phyloP scores from a whole-genome alignment of 805 yeast species.

The Barnettozyma pratensis region DNA sequence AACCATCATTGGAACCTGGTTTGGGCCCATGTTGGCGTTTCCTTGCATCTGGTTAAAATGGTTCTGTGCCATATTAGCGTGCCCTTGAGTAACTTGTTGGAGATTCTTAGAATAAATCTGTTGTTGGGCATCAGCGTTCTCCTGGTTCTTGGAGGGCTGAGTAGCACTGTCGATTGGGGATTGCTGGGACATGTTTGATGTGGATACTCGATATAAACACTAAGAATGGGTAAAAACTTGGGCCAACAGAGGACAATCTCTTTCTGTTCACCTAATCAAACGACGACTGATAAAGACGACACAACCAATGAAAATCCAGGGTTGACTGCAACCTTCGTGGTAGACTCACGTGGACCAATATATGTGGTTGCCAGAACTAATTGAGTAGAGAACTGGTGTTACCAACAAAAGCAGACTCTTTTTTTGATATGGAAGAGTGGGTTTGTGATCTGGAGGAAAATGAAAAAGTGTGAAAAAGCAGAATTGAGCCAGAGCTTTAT shows the following conservation, averaged over 20 bases:
- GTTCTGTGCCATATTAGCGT: not conserved
- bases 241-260: not conserved
- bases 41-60: not conserved
- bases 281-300: not conserved
- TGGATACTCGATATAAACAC: not conserved
- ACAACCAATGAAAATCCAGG: not conserved
- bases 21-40: not conserved
- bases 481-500: not conserved
- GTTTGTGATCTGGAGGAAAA: not conserved
- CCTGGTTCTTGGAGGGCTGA: constrained; percentile 3
- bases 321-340: no score
- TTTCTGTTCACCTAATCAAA: not conserved
- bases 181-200: not conserved
- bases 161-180: not conserved
- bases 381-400: no score
- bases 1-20: constrained; percentile 17
- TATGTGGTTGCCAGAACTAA: no score
- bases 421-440: not conserved
- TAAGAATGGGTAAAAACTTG: not conserved
- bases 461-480: not conserved
- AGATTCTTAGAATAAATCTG: not conserved
- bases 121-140: constrained; percentile 1
- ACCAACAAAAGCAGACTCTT: no score
- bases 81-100: not conserved
- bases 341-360: no score